These are phyloP conservation scores for Trichoderma oligosporum DNA, from an alignment of 2,329 filamentous ascomycete species.

Conservation along the genomic window DNA sequence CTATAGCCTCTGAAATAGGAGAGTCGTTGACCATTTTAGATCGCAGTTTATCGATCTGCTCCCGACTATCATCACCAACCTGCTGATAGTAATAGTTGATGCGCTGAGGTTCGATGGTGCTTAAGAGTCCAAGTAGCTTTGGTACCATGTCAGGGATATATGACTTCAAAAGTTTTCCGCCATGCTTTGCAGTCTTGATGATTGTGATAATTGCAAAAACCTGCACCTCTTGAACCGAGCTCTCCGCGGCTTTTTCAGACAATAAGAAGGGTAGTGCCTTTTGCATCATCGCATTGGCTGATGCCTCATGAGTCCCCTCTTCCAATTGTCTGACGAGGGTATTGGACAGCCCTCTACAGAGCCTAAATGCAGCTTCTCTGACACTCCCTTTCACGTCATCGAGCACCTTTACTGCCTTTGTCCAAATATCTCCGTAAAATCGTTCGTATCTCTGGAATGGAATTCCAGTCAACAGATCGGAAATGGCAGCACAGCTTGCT, in stretches of 20 bases:
- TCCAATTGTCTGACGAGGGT: constrained; percentile 83
- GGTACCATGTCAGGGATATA: constrained; percentile 81
- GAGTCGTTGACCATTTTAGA: constrained; percentile 78
- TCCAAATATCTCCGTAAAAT: constrained; percentile 83
- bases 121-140: constrained; percentile 75
- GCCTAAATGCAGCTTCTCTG: constrained; percentile 70
- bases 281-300: constrained; percentile 74
- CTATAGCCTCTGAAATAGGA: constrained; percentile 88
- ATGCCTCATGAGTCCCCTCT: constrained; percentile 65
- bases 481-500: constrained; percentile 85
- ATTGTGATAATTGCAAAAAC: constrained; percentile 78
- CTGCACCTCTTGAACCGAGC: constrained; percentile 81
- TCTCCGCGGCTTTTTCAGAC: constrained; percentile 85
- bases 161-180: constrained; percentile 70
- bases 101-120: constrained; percentile 80
- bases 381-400: constrained; percentile 96
- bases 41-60: constrained; percentile 84
- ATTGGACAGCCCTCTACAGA: constrained; percentile 81
- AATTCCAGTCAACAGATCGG: constrained; percentile 80
- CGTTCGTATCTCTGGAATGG: constrained; percentile 73
- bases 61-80: constrained; percentile 78
- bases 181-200: constrained; percentile 84
- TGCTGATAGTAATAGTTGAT: constrained; percentile 93
- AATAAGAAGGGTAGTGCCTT: constrained; percentile 87
- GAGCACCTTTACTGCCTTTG: constrained; percentile 79